These are phyloP conservation scores for Monosporascus sp. DNA, from an alignment of 2,329 filamentous ascomycete genomes.

Conservation along the genomic window DNA sequence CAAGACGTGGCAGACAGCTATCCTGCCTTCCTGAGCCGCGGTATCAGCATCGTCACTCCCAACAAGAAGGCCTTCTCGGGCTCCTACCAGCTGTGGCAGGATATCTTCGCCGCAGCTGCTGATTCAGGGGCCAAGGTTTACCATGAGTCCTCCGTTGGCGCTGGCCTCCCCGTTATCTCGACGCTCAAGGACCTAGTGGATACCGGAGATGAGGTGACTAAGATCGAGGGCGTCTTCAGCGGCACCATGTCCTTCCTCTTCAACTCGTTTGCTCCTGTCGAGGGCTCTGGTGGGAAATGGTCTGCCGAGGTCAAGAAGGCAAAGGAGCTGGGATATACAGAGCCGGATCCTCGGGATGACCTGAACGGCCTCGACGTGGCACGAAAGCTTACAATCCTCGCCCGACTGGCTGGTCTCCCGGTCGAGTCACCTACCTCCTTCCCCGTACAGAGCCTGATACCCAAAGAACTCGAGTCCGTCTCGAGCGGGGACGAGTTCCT, in stretches of 20 bases:
- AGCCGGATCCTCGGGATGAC: constrained; percentile 82
- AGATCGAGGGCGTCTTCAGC: constrained; percentile 95
- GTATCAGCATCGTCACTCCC: constrained; percentile 88
- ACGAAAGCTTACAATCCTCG: constrained; percentile 93
- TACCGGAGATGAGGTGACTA: constrained; percentile 85
- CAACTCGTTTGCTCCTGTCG: constrained; percentile 88
- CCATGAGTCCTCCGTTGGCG: constrained; percentile 92
- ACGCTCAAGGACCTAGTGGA: constrained; percentile 91
- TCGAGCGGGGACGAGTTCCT: constrained; percentile 82
- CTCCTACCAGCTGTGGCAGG: constrained; percentile 74
- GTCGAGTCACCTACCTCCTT: constrained; percentile 83
- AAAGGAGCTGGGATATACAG: constrained; percentile 88
- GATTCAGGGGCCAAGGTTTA: constrained; percentile 76
- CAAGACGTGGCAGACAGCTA: constrained; percentile 80
- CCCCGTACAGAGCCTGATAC: constrained; percentile 90
- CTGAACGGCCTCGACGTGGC: constrained; percentile 87
- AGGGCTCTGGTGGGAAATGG: constrained; percentile 74
- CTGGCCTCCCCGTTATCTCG: constrained; percentile 87
- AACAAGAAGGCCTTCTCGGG: constrained; percentile 98
- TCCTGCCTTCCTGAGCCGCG: constrained; percentile 72
- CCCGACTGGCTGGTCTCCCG: constrained; percentile 74
- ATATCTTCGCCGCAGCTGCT: constrained; percentile 73
- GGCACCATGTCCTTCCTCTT: constrained; percentile 98
- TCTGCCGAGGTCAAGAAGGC: constrained; percentile 88
- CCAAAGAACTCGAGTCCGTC: constrained; percentile 74